These are phyloP conservation scores for Kwoniella pini DNA, from an alignment of 768 basidiomycete species.

Conservation along the genomic window DNA sequence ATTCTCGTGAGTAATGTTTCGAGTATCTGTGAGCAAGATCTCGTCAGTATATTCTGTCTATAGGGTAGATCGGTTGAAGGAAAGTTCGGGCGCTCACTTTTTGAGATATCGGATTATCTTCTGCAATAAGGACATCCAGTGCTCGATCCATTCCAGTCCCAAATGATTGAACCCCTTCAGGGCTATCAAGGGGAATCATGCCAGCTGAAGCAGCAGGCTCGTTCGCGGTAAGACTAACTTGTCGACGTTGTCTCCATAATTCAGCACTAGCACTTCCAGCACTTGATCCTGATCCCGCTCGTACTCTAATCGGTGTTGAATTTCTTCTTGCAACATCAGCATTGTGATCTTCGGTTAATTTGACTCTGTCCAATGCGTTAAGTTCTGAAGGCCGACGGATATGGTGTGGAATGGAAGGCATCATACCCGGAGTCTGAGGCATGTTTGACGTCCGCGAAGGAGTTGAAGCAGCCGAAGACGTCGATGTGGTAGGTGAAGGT, in stretches of 20 bases:
- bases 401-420: slow-evolving; percentile 37
- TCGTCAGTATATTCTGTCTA: slow-evolving; percentile 4
- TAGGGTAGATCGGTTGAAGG: too few species aligned
- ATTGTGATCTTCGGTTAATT: slow-evolving; percentile 65
- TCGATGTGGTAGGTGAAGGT: slow-evolving; percentile 88
- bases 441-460: slow-evolving; percentile 72
- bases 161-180: slow-evolving; percentile 10
- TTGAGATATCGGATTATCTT: slow-evolving; percentile 96
- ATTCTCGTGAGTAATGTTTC: slow-evolving; percentile 90
- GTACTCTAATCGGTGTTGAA: slow-evolving; percentile 65
- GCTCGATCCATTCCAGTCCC: slow-evolving; percentile 64
- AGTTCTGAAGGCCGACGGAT: slow-evolving; percentile 82
- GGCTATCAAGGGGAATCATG: slow-evolving; percentile 28
- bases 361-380: slow-evolving; percentile 84
- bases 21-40: slow-evolving; percentile 63
- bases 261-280: slow-evolving; percentile 43
- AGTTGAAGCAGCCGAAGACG: slow-evolving; percentile 85
- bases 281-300: slow-evolving; percentile 43
- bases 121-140: slow-evolving; percentile 91
- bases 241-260: slow-evolving; percentile 42
- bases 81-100: slow-evolving; percentile 58
- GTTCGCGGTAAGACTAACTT: slow-evolving; percentile 23
- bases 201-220: background rate
- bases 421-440: slow-evolving; percentile 68
- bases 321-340: slow-evolving; percentile 64